A percentile compares a stretch with the other conserved stretches of the same genome.
phyloP scores from a whole-genome alignment of 2,329 filamentous ascomycete genomes.

The Neoscytalidium dimidiatum region DNA sequence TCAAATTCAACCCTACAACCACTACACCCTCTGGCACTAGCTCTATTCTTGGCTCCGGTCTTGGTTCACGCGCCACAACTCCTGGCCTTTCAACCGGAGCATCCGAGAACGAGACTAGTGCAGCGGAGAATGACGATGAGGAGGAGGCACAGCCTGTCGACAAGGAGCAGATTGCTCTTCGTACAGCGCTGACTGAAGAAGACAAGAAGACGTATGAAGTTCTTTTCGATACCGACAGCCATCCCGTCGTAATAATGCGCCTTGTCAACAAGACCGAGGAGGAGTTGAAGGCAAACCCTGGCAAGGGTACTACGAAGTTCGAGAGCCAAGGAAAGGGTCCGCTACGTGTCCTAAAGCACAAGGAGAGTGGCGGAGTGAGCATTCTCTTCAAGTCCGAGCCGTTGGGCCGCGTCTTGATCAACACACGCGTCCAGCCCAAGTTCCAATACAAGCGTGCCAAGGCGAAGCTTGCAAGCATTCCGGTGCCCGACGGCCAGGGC shows the following conservation, averaged over 20 bases:
- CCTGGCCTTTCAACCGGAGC: constrained; percentile 25
- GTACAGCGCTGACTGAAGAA: constrained; percentile 34
- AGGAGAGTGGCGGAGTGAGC: constrained; percentile 33
- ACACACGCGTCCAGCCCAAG: constrained; percentile 33
- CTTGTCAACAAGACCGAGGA: constrained; percentile 31
- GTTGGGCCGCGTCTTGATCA: constrained; percentile 34
- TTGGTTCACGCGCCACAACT: constrained; percentile 35
- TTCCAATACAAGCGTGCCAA: constrained; percentile 25
- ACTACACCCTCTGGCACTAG: constrained; percentile 12
- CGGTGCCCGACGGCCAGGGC: constrained; percentile 29
- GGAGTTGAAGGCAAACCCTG: constrained; percentile 24
- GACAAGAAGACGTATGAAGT: constrained; percentile 35
- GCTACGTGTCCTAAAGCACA: constrained; percentile 40
- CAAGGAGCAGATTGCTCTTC: constrained; percentile 10
- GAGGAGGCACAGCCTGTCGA: constrained; percentile 31
- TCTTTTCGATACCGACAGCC: constrained; percentile 29
- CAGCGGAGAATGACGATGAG: constrained; percentile 30
- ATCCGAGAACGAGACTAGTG: constrained; percentile 35
- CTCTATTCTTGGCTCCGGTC: constrained; percentile 22
- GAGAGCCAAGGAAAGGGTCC: constrained; percentile 34
- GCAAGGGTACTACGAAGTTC: constrained; percentile 30
- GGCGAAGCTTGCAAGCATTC: constrained; percentile 33
- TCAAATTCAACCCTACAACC: constrained; percentile 19
- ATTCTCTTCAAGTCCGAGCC: constrained; percentile 34
- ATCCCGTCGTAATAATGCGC: constrained; percentile 25